Evolutionary conservation across 2,329 filamentous ascomycete species (phyloP), one percentile per base, ranked within the genome.

Genomic region (Alternaria sp.): DNA sequence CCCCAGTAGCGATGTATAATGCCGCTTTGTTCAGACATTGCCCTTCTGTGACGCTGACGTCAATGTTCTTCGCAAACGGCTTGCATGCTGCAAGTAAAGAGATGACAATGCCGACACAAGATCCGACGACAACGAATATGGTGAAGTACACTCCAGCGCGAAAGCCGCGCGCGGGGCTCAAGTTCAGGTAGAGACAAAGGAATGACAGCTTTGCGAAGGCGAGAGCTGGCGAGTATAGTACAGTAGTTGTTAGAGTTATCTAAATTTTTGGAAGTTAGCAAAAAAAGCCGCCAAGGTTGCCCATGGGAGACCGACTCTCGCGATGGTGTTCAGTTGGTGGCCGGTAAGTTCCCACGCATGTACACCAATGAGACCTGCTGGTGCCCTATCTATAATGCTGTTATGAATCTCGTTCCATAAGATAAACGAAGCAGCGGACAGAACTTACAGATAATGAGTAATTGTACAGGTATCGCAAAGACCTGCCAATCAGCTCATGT

Each of bases 41-140:
- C 12, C 66, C 67, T 54, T 59, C 59, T 15, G 15, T 58, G 13
- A 70, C 12, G 2, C 63, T 69, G 21, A 68, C 55, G 47, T 70
- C 69, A n/a, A 46, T 62, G n/a, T 67, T 69, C 28, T 61, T 67
- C 6, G 59, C 53, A 28, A 72, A 66, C 13, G 62, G 69, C 21
- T 17, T 54, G 61, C 69, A 72, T 21, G 69, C 59, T 57, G 63
- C 63, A 19, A 70, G 57, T 26, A 70, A 56, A 12, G 69, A 64
- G 51, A 72, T 28, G 45, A 69, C 61, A 5, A 69, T 61, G 50
- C 63, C 65, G 32, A 69, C 40, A 40, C 63, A 66, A 26, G 62
- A 70, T 11, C 64, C 61, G 26, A 70, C 26, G 5, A 70, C 63
- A 36, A 72, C 55, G n/a, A 69, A 67, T 58, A 67, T 70, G 40